phyloP scores from a whole-genome alignment of 352 stramenopile genomes.

The Phytopythium boreale region DNA sequence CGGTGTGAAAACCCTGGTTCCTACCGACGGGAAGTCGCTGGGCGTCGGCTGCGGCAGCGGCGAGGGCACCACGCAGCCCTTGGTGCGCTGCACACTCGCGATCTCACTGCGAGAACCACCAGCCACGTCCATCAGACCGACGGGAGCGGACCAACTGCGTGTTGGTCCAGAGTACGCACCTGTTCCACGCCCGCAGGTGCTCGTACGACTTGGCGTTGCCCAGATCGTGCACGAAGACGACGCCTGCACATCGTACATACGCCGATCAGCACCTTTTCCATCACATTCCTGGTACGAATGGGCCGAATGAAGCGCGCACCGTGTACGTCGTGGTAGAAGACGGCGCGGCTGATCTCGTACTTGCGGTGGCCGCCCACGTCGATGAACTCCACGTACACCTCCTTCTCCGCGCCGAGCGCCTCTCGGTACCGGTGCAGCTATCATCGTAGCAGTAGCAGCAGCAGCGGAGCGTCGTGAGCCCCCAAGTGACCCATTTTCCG shows the following conservation, averaged over 20 bases:
- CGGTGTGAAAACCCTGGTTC: background rate
- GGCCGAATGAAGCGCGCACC: too few species aligned
- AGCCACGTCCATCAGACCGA: background rate
- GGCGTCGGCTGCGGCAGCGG: conserved; percentile 17
- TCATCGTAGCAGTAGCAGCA: background rate
- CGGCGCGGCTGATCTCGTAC: conserved; percentile 73
- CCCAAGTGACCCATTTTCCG: background rate
- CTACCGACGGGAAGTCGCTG: conserved; percentile 38
- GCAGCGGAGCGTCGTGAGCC: background rate
- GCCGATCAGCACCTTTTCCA: too few species aligned
- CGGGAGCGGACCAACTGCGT: too few species aligned
- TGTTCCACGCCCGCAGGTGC: conserved; percentile 58
- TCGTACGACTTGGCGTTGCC: conserved; percentile 76
- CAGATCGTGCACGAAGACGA: conserved; percentile 83
- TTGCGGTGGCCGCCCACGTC: conserved; percentile 80
- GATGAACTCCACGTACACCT: conserved; percentile 81
- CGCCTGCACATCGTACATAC: conserved; percentile 12
- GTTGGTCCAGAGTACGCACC: conserved; percentile 4
- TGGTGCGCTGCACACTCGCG: conserved; percentile 34
- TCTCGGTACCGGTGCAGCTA: conserved; percentile 36
- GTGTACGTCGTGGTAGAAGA: conserved; percentile 84
- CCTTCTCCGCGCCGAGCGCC: conserved; percentile 28
- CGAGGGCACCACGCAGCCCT: conserved; percentile 51
- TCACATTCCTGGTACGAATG: background rate
- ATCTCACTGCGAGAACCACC: conserved; percentile 29